A percentile compares a stretch with the other conserved stretches of the same genome.
phyloP scores from a whole-genome alignment of 306 rosid genomes.

The Cucurbita argyrosperma region DNA sequence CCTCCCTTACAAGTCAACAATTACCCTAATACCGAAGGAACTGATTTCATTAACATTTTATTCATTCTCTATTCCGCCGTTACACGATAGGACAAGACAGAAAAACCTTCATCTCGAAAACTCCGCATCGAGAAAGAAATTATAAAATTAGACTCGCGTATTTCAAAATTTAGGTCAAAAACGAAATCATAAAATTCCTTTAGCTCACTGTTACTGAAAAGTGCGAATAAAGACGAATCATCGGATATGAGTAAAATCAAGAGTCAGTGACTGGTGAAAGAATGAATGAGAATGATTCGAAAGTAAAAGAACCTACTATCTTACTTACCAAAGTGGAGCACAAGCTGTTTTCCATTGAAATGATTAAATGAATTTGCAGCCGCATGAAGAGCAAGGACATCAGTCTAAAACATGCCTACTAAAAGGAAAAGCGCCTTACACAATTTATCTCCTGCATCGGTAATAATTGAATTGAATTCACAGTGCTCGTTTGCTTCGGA shows the following conservation, averaged over 20 bases:
- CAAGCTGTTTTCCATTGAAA: neutral
- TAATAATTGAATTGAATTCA: neutral
- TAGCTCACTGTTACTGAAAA: neutral
- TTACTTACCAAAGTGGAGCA: conserved; percentile 1
- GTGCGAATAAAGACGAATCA: neutral
- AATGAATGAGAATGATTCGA: neutral
- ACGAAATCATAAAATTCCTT: neutral
- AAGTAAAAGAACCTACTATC: neutral
- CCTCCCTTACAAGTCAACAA: neutral
- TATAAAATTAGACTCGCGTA: neutral
- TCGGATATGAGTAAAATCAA: neutral
- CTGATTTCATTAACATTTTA: neutral
- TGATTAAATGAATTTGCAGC: neutral
- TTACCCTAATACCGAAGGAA: neutral
- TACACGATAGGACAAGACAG: neutral
- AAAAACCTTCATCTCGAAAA: neutral
- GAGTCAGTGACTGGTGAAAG: neutral
- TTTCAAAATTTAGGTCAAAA: neutral
- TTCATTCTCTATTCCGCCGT: neutral
- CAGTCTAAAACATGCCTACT: neutral
- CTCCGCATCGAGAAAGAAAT: neutral
- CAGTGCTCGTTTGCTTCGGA: neutral
- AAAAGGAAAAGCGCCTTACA: neutral
- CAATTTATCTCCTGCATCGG: neutral
- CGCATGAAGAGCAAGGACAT: neutral